Conservation (phyloP, 305 asterid species). For the Nicotiana rustica region DNA sequence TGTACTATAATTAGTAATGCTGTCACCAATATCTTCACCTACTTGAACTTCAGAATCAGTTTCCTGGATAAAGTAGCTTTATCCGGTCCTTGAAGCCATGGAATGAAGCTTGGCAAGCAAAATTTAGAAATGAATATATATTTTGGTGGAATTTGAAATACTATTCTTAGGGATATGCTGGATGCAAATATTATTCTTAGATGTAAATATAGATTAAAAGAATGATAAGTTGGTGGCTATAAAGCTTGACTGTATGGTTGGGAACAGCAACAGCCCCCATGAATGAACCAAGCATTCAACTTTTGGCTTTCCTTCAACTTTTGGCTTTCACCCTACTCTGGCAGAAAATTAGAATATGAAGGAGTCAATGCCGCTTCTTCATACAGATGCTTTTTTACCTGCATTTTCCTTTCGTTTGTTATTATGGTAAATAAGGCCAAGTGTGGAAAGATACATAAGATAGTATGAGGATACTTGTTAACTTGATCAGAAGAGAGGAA, state of each 20-base stretch:
- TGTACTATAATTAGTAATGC: not conserved
- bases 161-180: not conserved
- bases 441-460: too few relatives aligned
- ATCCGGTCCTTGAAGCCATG: not conserved
- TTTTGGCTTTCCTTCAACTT: too few relatives aligned
- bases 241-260: not conserved
- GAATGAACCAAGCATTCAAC: too few relatives aligned
- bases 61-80: not conserved
- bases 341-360: too few relatives aligned
- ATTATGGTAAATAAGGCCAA: too few relatives aligned
- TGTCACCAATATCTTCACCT: slow-evolving; percentile 11
- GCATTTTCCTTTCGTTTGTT: too few relatives aligned
- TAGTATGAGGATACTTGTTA: too few relatives aligned
- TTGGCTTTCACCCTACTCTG: too few relatives aligned
- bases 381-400: too few relatives aligned
- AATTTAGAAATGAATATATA: not conserved
- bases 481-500: too few relatives aligned
- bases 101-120: not conserved
- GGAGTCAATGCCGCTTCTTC: too few relatives aligned
- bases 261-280: not conserved
- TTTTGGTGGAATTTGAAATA: not conserved
- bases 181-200: not conserved
- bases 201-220: not conserved
- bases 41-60: not conserved
- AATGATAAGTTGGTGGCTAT: not conserved